phyloP scores from a whole-genome alignment of 805 yeast genomes.

The Clavispora santaluciae region DNA sequence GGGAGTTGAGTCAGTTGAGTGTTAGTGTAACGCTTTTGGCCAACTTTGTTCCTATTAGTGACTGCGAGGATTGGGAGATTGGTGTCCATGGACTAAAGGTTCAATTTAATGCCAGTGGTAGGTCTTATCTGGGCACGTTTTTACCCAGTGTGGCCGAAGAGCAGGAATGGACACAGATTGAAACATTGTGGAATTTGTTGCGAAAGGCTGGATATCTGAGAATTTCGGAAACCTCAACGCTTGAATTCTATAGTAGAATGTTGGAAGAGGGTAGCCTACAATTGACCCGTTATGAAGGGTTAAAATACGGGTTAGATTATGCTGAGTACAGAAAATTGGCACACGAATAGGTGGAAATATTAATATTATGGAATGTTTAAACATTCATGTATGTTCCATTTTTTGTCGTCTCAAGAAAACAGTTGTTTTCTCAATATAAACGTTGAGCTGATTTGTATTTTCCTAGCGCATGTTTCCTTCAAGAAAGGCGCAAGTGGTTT shows the following conservation, averaged over 20 bases:
- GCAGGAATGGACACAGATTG: constrained; percentile 72
- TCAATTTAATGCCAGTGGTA: constrained; percentile 38
- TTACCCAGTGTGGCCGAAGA: constrained; percentile 88
- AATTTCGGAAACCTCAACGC: constrained; percentile 7
- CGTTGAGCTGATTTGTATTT: too few species aligned
- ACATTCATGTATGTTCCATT: too few species aligned
- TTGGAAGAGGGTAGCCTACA: constrained; percentile 30
- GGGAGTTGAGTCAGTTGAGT: constrained; percentile 52
- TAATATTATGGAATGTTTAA: too few species aligned
- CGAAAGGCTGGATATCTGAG: constrained; percentile 57
- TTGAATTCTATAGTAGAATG: constrained; percentile 25
- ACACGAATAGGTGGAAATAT: not conserved
- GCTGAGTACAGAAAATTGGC: constrained; percentile 16
- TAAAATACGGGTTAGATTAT: constrained; percentile 23
- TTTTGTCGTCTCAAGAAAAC: too few species aligned
- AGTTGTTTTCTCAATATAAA: too few species aligned
- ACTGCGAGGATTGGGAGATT: constrained; percentile 68
- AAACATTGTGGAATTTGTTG: constrained; percentile 68
- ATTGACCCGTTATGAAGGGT: constrained; percentile 34
- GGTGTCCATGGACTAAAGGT: constrained; percentile 81
- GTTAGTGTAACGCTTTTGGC: constrained; percentile 63
- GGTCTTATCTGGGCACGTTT: constrained; percentile 66
- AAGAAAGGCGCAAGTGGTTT: constrained; percentile 15
- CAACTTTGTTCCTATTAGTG: constrained; percentile 49
- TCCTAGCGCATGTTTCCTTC: too few species aligned